A percentile compares a stretch with the other conserved stretches of the same genome.
phyloP scores from a whole-genome alignment of 176 grass and related monocot genomes.

The Elaeis guineensis region DNA sequence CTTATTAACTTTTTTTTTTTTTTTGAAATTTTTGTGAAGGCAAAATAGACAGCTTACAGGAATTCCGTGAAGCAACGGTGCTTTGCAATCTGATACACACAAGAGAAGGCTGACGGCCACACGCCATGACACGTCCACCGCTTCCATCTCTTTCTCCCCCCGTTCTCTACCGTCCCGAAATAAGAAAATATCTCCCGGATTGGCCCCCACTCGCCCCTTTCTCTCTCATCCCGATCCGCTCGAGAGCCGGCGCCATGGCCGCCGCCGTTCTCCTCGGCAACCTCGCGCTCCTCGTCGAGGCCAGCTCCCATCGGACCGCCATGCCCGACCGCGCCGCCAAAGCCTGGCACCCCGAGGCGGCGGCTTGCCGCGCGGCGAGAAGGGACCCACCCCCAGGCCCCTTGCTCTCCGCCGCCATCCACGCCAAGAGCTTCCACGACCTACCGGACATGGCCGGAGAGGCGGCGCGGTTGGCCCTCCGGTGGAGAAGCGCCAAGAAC shows the following conservation, averaged over 20 bases:
- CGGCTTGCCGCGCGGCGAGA: background rate
- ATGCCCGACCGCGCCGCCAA: conserved; percentile 7
- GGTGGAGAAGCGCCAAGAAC: background rate
- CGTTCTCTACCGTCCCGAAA: too few relatives aligned
- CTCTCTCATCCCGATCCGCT: too few relatives aligned
- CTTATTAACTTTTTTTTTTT: too few relatives aligned
- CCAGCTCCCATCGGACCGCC: background rate
- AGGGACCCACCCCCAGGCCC: conserved; percentile 17
- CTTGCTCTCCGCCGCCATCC: background rate
- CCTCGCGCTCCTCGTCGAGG: conserved; percentile 21
- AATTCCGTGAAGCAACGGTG: too few relatives aligned
- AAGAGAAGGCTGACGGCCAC: too few relatives aligned
- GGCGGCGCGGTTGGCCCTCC: background rate
- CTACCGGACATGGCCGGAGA: background rate
- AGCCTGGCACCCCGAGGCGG: conserved; percentile 1
- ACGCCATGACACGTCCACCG: too few relatives aligned
- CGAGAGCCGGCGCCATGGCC: conserved; percentile 24
- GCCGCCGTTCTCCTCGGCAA: conserved; percentile 53
- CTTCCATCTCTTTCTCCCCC: too few relatives aligned
- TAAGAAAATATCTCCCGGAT: too few relatives aligned
- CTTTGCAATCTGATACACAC: too few relatives aligned
- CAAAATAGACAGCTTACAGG: too few relatives aligned
- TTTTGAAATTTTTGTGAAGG: too few relatives aligned
- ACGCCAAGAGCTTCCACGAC: background rate
- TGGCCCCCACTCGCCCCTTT: too few relatives aligned